Conservation (phyloP, 257 asterid species). For the Salvia rosmarinus region DNA sequence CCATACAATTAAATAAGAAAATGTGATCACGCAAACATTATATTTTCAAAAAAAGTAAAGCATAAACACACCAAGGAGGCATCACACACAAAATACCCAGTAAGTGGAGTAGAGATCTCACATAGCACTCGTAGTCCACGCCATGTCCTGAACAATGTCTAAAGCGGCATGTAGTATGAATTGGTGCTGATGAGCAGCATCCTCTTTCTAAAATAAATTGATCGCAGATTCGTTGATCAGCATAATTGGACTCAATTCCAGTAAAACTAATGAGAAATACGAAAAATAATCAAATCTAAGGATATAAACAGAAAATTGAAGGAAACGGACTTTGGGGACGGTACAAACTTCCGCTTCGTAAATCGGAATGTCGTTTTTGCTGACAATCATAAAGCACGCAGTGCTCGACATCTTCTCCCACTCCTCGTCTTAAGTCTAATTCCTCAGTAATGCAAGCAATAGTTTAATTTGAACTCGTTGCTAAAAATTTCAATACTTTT, state of each 20-base stretch:
- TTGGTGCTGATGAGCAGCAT: conserved; percentile 97
- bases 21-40: neutral
- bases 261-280: neutral
- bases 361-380: conserved; percentile 91
- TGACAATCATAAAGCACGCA: conserved; percentile 93
- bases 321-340: conserved; percentile 68
- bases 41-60: neutral
- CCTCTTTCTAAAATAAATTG: conserved; percentile 68
- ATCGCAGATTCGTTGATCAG: conserved; percentile 1
- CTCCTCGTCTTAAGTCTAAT: conserved; percentile 1
- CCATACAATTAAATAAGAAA: neutral
- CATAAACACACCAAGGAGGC: neutral
- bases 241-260: neutral
- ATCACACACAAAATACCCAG: neutral
- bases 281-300: neutral
- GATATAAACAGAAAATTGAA: conserved; percentile 1
- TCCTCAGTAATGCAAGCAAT: conserved; percentile 10
- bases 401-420: conserved; percentile 72
- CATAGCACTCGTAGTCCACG: conserved; percentile 99
- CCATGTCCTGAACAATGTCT: conserved; percentile 91
- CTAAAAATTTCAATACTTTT: neutral
- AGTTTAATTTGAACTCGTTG: neutral
- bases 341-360: conserved; percentile 99
- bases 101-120: conserved; percentile 47
- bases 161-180: conserved; percentile 93